Evolutionary conservation across 371 early-diverging fungal genomes (phyloP).

Genomic region (Chytridium lagenaria): DNA sequence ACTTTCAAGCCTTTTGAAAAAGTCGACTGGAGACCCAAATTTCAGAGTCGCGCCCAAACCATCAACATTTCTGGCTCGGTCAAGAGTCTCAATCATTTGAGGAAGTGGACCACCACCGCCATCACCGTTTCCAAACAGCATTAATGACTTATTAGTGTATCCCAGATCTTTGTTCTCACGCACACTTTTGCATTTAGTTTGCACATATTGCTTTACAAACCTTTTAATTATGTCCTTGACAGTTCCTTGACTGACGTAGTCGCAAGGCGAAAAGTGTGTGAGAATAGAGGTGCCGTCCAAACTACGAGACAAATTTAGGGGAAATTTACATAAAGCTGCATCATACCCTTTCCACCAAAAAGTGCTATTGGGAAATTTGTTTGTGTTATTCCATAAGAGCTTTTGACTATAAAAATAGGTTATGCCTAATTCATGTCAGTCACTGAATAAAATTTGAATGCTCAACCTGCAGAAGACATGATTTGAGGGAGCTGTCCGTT

Average conservation of each 20-base stretch:
- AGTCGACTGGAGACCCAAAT: slow-evolving; percentile 74
- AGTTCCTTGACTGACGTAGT: slow-evolving; percentile 70
- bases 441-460: no score
- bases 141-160: slow-evolving; percentile 80
- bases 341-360: slow-evolving; percentile 80
- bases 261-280: slow-evolving; percentile 85
- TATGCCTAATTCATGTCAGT: no score
- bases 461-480: slow-evolving; percentile 71
- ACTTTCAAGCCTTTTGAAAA: slow-evolving; percentile 77
- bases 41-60: slow-evolving; percentile 80
- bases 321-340: no score
- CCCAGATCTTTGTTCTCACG: slow-evolving; percentile 81
- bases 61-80: slow-evolving; percentile 74
- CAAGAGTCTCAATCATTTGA: slow-evolving; percentile 83
- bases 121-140: slow-evolving; percentile 95
- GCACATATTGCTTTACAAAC: slow-evolving; percentile 7
- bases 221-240: slow-evolving; percentile 61
- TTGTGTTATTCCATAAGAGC: slow-evolving; percentile 97
- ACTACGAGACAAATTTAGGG: no score
- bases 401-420: slow-evolving; percentile 98
- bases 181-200: slow-evolving; percentile 42
- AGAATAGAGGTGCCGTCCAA: slow-evolving; percentile 74
- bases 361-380: slow-evolving; percentile 95
- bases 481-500: slow-evolving; percentile 88
- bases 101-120: slow-evolving; percentile 93